Base-by-base conservation (phyloP, 345 rosid species). In the Pugionium cornutum region DNA sequence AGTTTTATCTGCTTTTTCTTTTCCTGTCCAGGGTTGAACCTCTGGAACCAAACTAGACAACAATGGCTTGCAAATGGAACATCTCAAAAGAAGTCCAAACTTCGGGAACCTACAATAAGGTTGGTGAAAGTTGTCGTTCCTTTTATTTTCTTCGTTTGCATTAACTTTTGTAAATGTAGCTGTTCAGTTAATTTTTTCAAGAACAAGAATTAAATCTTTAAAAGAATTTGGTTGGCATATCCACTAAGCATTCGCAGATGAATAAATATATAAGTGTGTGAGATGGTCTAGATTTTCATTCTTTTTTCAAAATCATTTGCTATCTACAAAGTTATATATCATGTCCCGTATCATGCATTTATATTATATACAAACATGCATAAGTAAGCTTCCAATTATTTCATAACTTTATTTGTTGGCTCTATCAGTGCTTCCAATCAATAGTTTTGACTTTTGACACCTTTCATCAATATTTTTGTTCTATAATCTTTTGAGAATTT, bases 41-140 rank as follows among this genome's bases (percentile, higher is more conserved):
- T 79, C 8, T 90, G 97, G 97, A 84, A 80, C 75, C 92, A 84
- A 70, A 78, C 74, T 11, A 83, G 92, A 75, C 88, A 84, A 54
- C 82, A 78, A 9, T 90, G 95, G 95, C 77, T 83, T 52, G 80
- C 83, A 75, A 81, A 59, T 59, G 81, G 79, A 66, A 76, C 58
- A 61, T 58, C 79, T 35, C 73, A 66, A 47, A 72, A 62, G 32
- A 73, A 35, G 71, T 25, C 64, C 6, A 82, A 63, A 76, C 39
- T 66, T 73, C 83, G 64, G 67, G 89, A 87, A 77, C 88, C 95
- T 55, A 67, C 81, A n/a, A 83, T 87, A 67, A 87, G 86, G 94
- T 85, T 69, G 30, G 67, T 75, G 32, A 36, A 31, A 52, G 3
- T 48, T 45, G 8, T n/a, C 54, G 4, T 65, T 51, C 30, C 51